phyloP scores from a whole-genome alignment of 2,329 filamentous ascomycete species.

The Colletotrichum musicola region DNA sequence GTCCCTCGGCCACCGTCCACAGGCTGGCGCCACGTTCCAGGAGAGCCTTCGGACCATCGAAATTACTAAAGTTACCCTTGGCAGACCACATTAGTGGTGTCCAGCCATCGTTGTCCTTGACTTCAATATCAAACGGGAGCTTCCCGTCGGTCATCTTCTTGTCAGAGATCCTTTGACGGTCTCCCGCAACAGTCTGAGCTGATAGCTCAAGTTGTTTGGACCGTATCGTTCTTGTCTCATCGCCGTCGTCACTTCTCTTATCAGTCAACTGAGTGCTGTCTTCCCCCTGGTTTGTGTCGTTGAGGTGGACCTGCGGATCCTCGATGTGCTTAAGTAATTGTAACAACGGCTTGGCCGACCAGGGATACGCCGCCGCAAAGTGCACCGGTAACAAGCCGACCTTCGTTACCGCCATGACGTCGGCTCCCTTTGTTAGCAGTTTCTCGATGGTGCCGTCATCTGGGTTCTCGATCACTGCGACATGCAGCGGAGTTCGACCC shows the following conservation, averaged over 20 bases:
- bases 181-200: not conserved
- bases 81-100: constrained; percentile 41
- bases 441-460: not conserved
- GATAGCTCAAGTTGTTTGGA: not conserved
- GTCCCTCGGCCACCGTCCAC: constrained; percentile 10
- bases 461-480: not conserved
- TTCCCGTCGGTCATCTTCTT: not conserved
- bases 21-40: constrained; percentile 38
- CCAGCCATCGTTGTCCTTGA: constrained; percentile 40
- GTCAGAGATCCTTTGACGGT: not conserved
- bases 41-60: constrained; percentile 10
- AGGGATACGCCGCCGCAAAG: not conserved
- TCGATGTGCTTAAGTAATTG: not conserved
- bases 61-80: not conserved
- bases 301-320: not conserved
- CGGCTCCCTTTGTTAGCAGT: constrained; percentile 6
- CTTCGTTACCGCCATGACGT: not conserved
- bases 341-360: not conserved
- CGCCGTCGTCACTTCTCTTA: not conserved
- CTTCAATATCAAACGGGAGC: constrained; percentile 26
- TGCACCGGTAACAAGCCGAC: constrained; percentile 17
- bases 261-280: not conserved
- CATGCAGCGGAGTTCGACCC: constrained; percentile 13
- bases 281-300: not conserved
- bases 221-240: not conserved